Conservation (phyloP, 2,329 filamentous ascomycete genomes). For the Colletotrichum sojae region DNA sequence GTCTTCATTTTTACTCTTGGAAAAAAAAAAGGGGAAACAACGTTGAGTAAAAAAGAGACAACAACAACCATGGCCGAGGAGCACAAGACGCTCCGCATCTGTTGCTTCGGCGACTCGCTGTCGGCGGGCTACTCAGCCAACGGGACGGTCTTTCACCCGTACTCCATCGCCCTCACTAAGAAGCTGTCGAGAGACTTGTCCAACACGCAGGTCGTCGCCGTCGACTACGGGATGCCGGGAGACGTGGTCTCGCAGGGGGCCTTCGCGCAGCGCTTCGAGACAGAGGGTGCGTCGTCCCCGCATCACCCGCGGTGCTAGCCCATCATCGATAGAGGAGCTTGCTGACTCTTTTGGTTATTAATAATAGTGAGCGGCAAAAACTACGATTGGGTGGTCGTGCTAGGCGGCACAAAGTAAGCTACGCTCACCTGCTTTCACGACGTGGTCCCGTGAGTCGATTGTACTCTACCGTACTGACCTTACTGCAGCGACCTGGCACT, state of each 20-base stretch:
- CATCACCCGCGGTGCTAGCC: too few species aligned
- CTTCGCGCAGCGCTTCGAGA: slow-evolving; percentile 50
- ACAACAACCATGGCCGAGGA: slow-evolving; percentile 38
- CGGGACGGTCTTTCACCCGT: slow-evolving; percentile 65
- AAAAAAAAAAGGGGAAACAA: background rate
- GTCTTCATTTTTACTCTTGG: too few species aligned
- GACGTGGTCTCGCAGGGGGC: slow-evolving; percentile 59
- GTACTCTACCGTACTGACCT: background rate
- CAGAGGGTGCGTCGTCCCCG: slow-evolving; percentile 52
- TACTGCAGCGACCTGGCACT: slow-evolving; percentile 64
- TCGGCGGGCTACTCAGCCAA: slow-evolving; percentile 67
- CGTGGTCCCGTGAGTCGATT: background rate
- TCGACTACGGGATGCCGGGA: slow-evolving; percentile 66
- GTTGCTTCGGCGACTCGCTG: slow-evolving; percentile 77
- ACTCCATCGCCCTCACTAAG: slow-evolving; percentile 63
- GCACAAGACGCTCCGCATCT: slow-evolving; percentile 61
- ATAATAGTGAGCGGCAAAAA: slow-evolving; percentile 34
- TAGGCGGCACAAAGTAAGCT: slow-evolving; percentile 74
- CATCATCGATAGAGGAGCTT: too few species aligned
- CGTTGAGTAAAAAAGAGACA: background rate
- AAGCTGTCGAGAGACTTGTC: slow-evolving; percentile 63
- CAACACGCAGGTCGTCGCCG: slow-evolving; percentile 54
- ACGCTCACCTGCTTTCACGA: background rate
- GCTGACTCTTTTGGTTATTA: too few species aligned
- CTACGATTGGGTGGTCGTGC: slow-evolving; percentile 74